Evolutionary conservation across 2,329 filamentous ascomycete genomes (phyloP).

Genomic region (Curvularia hawaiiensis): DNA sequence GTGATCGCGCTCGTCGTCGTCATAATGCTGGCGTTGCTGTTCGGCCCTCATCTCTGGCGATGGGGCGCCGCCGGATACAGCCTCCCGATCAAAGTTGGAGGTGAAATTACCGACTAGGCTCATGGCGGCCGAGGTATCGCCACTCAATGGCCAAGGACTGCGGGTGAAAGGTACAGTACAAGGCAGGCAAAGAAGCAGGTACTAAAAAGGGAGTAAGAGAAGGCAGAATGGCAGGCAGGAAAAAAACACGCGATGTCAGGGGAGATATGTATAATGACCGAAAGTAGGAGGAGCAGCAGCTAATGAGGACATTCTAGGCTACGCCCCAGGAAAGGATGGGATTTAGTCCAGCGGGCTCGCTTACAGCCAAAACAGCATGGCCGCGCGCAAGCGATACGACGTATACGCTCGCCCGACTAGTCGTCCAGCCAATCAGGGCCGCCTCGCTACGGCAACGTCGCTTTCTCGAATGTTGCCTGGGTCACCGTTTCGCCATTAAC

Average conservation of each 20-base stretch:
- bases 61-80: conserved; percentile 44
- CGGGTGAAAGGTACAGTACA: background rate
- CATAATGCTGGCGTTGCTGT: conserved; percentile 19
- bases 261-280: conserved; percentile 22
- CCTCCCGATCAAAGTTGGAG: conserved; percentile 50
- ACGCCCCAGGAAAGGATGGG: conserved; percentile 21
- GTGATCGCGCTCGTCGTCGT: conserved; percentile 20
- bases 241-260: conserved; percentile 8
- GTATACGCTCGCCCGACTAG: conserved; percentile 1
- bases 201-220: conserved; percentile 23
- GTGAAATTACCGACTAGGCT: conserved; percentile 45
- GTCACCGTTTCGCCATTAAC: background rate
- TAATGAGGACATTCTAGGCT: conserved; percentile 21
- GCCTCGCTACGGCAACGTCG: background rate
- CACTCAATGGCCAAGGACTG: conserved; percentile 12
- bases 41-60: conserved; percentile 8
- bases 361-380: background rate
- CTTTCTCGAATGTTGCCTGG: background rate
- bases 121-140: conserved; percentile 40
- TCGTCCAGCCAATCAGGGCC: conserved; percentile 4
- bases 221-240: background rate
- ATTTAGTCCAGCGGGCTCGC: conserved; percentile 21
- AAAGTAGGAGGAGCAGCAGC: conserved; percentile 19
- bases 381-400: conserved; percentile 2
- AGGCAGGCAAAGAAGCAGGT: conserved; percentile 1